Evolutionary conservation across 2,329 filamentous ascomycete species (phyloP), one percentile per base, ranked within the genome.

Genomic region (Cladorrhinum sp.): DNA sequence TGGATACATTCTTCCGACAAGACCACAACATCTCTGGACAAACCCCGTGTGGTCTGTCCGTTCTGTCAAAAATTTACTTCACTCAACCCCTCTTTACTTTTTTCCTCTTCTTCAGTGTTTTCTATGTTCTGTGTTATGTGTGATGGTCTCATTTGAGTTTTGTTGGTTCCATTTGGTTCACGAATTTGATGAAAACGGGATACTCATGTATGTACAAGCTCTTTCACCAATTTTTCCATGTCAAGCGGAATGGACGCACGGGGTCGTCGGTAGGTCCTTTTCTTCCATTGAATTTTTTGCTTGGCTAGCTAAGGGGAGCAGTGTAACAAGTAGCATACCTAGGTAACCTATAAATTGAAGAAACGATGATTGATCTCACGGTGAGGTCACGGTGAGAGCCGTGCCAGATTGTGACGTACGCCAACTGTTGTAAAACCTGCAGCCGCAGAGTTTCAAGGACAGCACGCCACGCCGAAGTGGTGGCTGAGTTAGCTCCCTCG

Each of bases 31-130:
- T 45, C 41, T 22, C 16, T 10, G 41, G 41, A 50, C 49, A 54
- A 36, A 18, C 41, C 36, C 57, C 48, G 54, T 55, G 57, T 57
- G 57, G 53, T 54, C 60, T 52, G 20, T 53, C 52, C 57, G 32
- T 57, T 51, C 13, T 53, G 20, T 55, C 24, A 8, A 45, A 22
- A 62, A 62, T 56, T 56, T 23, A 60, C 23, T n/a, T 56, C 32
- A 38, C 51, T 62, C 55, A 48, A 59, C 38, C 32, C 51, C 50
- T 29, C 60, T 54, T 58, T 48, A 22, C 6, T 38, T 41, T 50
- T 27, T 29, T 56, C 22, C 16, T 24, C 18, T 48, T 53, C 7
- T 49, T 16, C 32, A 49, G 25, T 41, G 38, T 48, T 48, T 32
- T 22, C 41, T 36, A 50, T 51, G 50, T 61, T 51, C 45, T 58